Conservation (phyloP, 1,139 yeast species). For the Geotrichum phurueaensis region DNA sequence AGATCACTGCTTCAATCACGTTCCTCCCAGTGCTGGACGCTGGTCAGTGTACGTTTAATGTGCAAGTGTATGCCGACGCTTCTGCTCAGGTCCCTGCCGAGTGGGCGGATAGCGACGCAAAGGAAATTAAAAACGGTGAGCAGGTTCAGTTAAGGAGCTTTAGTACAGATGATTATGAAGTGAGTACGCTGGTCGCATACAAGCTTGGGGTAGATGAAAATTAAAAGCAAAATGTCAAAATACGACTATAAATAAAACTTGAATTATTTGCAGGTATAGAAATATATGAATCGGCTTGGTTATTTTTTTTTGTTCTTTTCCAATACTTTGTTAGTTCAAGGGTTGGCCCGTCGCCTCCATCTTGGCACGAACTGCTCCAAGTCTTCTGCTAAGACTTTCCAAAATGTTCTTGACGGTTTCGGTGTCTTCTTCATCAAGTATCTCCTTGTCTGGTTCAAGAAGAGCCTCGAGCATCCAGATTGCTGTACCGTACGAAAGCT, state of each 20-base stretch:
- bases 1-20: conserved; percentile 82
- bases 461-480: conserved; percentile 93
- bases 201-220: conserved; percentile 30
- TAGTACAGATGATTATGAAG: conserved; percentile 61
- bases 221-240: not conserved
- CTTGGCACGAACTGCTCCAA: conserved; percentile 27
- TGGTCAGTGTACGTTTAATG: conserved; percentile 74
- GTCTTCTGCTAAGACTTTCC: conserved; percentile 32
- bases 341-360: conserved; percentile 19
- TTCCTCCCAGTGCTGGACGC: conserved; percentile 65
- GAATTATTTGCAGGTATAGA: not conserved
- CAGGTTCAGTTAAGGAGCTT: conserved; percentile 66
- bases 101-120: conserved; percentile 78
- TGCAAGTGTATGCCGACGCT: conserved; percentile 76
- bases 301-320: not conserved
- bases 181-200: conserved; percentile 75
- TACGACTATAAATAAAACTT: not conserved
- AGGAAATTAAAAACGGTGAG: conserved; percentile 54
- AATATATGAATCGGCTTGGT: not conserved
- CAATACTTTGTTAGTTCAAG: conserved; percentile 1
- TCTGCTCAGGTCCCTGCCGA: conserved; percentile 68
- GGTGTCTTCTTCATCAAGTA: conserved; percentile 63
- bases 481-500: conserved; percentile 81
- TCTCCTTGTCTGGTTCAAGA: conserved; percentile 41
- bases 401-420: conserved; percentile 64